Percentiles rank a stretch among this genome's conserved stretches.
phyloP scores from a whole-genome alignment of 768 basidiomycete species.

The Trametopsis cervina region DNA sequence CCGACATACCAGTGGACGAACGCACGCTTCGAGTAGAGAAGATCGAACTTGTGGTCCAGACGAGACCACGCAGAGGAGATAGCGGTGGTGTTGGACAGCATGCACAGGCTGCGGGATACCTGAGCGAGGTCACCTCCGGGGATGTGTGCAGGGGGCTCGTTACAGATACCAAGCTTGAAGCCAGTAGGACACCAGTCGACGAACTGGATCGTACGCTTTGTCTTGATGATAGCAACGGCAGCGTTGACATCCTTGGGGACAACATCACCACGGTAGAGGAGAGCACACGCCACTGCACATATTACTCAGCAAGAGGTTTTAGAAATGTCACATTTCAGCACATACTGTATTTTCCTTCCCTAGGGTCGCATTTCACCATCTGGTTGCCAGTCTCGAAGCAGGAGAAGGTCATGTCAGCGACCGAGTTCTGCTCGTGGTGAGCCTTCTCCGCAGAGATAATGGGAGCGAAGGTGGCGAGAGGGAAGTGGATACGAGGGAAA shows the following conservation, averaged over 20 bases:
- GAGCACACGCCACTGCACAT: constrained; percentile 53
- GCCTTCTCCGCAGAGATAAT: constrained; percentile 60
- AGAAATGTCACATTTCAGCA: constrained; percentile 1
- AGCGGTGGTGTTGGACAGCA: constrained; percentile 70
- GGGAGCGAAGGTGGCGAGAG: constrained; percentile 59
- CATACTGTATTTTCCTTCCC: constrained; percentile 72
- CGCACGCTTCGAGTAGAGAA: constrained; percentile 60
- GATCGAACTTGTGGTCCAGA: constrained; percentile 74
- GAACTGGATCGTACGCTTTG: constrained; percentile 72
- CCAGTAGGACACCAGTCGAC: constrained; percentile 79
- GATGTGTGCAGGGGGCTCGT: constrained; percentile 68
- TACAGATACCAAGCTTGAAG: constrained; percentile 75
- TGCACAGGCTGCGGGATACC: constrained; percentile 70
- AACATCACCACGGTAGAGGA: constrained; percentile 71
- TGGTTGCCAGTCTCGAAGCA: constrained; percentile 77
- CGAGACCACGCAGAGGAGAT: constrained; percentile 73
- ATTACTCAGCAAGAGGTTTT: not conserved
- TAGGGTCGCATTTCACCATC: constrained; percentile 76
- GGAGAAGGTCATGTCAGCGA: constrained; percentile 63
- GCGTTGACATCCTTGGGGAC: constrained; percentile 76
- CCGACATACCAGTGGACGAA: constrained; percentile 63
- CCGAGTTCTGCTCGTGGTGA: constrained; percentile 63
- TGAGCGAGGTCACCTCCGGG: constrained; percentile 74
- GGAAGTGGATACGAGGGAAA: constrained; percentile 65
- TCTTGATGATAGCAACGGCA: constrained; percentile 68